phyloP scores from a whole-genome alignment of 495 filamentous ascomycete genomes.

The Antarctomyces pellizariae region DNA sequence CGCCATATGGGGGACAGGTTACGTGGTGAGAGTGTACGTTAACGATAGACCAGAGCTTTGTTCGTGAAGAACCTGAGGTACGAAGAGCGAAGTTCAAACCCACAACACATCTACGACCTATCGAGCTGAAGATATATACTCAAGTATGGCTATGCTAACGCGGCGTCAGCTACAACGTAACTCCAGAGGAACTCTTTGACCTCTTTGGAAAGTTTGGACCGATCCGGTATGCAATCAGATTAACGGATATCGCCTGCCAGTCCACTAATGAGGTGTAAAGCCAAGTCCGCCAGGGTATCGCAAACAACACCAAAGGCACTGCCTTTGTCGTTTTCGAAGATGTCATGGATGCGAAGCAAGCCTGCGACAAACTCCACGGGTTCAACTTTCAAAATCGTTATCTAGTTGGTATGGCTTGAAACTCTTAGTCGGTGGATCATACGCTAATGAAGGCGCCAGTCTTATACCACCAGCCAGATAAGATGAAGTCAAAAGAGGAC shows the following conservation, averaged over 20 bases:
- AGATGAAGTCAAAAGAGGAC: slow-evolving; percentile 92
- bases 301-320: slow-evolving; percentile 91
- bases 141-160: neutral
- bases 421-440: slow-evolving; percentile 4
- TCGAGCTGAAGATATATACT: slow-evolving; percentile 4
- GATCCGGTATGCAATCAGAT: slow-evolving; percentile 44
- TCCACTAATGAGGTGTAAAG: slow-evolving; percentile 26
- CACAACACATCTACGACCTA: neutral
- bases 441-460: slow-evolving; percentile 40
- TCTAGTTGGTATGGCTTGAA: slow-evolving; percentile 34
- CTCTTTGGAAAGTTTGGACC: slow-evolving; percentile 88
- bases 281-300: slow-evolving; percentile 96
- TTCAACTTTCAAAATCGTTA: slow-evolving; percentile 99
- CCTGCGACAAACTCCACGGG: slow-evolving; percentile 97
- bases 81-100: slow-evolving; percentile 11
- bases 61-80: slow-evolving; percentile 96
- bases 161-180: slow-evolving; percentile 65
- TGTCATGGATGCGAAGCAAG: slow-evolving; percentile 95
- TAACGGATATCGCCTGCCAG: neutral
- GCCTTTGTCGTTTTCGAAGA: slow-evolving; percentile 99
- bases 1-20: slow-evolving; percentile 1
- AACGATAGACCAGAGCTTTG: slow-evolving; percentile 44
- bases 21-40: slow-evolving; percentile 3
- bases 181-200: slow-evolving; percentile 80
- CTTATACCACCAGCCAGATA: slow-evolving; percentile 95